phyloP scores from a whole-genome alignment of 2,329 filamentous ascomycete species.

The Diaporthe ampelina region DNA sequence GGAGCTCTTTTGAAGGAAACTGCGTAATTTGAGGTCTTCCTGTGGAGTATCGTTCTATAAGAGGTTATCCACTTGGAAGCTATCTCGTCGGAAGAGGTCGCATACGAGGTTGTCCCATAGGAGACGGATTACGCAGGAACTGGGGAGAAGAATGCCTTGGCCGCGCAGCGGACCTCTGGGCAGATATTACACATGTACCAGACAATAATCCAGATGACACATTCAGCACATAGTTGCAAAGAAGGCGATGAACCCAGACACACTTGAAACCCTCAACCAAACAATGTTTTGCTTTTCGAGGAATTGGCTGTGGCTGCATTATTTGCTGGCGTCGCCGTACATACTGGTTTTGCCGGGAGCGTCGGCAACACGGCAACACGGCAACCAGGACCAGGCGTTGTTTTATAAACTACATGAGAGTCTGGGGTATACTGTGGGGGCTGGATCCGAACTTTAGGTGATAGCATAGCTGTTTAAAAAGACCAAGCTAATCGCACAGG shows the following conservation, averaged over 20 bases:
- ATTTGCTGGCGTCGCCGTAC: neutral
- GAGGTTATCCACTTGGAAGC: no score
- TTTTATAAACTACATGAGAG: neutral
- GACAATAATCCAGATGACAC: no score
- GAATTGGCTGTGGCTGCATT: neutral
- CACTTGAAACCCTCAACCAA: no score
- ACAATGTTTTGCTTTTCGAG: neutral
- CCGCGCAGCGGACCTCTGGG: no score
- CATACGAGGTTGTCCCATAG: no score
- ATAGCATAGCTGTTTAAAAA: neutral
- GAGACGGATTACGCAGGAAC: no score
- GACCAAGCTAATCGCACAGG: neutral
- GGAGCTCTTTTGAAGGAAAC: no score
- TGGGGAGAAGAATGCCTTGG: no score
- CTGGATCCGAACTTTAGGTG: neutral
- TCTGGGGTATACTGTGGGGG: neutral
- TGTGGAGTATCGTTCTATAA: no score
- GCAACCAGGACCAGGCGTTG: neutral
- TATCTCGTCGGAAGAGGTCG: no score
- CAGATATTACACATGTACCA: neutral
- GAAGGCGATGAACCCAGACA: neutral
- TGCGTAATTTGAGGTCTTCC: no score
- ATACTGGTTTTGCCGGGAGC: neutral
- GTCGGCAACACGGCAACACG: conserved; percentile 4
- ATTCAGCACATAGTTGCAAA: neutral